Evolutionary conservation across 192 early-diverging fungal genomes (phyloP).

Genomic region (Geranomyces variabilis): DNA sequence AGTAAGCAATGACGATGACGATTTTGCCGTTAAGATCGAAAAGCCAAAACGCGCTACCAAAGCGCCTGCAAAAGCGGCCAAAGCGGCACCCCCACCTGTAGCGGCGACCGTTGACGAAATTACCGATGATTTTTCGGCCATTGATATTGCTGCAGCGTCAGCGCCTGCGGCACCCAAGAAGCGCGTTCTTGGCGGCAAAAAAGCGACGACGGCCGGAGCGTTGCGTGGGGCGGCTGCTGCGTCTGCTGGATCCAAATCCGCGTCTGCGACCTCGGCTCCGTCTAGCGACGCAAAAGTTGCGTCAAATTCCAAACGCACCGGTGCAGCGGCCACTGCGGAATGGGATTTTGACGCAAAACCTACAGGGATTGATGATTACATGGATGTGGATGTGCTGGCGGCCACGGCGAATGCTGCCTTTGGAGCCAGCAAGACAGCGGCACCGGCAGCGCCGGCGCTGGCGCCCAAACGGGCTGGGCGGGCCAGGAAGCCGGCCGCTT

Average conservation of each 20-base stretch:
- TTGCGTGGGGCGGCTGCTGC: slow-evolving; percentile 6
- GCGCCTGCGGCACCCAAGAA: slow-evolving; percentile 7
- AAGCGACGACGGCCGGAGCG: not conserved
- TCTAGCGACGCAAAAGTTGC: not conserved
- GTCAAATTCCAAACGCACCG: not conserved
- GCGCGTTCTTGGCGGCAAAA: slow-evolving; percentile 10
- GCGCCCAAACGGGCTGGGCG: not conserved
- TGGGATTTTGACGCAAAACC: not conserved
- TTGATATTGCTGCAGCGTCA: not conserved
- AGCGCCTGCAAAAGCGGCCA: not conserved
- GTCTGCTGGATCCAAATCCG: not conserved
- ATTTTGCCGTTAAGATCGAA: slow-evolving; percentile 14
- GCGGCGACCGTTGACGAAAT: slow-evolving; percentile 4
- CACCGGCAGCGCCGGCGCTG: not conserved
- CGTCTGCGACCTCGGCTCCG: not conserved
- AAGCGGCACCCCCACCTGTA: not conserved
- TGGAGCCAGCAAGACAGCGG: not conserved
- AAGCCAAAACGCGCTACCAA: slow-evolving; percentile 4
- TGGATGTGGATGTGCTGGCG: slow-evolving; percentile 16
- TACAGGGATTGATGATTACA: slow-evolving; percentile 19
- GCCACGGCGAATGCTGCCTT: not conserved
- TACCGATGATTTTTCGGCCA: not conserved
- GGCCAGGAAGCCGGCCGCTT: not conserved
- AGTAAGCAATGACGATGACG: slow-evolving; percentile 34
- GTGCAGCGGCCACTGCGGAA: not conserved